A percentile compares a stretch with the other conserved stretches of the same genome.
These are phyloP conservation scores for Aspergillus avenaceus DNA, from an alignment of 495 filamentous ascomycete species.

Conservation along the genomic window DNA sequence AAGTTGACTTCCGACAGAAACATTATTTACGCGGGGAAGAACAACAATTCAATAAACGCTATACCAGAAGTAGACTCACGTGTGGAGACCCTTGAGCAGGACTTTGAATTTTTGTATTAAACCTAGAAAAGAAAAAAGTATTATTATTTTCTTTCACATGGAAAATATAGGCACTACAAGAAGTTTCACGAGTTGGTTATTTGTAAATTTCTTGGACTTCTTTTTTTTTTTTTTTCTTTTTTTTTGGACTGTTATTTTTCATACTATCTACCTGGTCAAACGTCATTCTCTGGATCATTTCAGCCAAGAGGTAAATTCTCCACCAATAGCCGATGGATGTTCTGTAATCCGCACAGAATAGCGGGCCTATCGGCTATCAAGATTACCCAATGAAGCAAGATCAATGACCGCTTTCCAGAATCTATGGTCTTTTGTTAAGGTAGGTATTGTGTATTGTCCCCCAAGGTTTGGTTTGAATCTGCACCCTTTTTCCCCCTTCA, in stretches of 20 bases:
- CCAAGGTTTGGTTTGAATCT: not conserved
- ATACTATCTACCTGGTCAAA: too few species aligned
- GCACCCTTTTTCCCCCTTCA: too few species aligned
- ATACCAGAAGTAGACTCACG: not conserved
- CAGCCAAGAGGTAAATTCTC: constrained; percentile 17
- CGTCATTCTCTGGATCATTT: too few species aligned
- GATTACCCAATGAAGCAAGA: constrained; percentile 23
- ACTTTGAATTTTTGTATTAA: too few species aligned
- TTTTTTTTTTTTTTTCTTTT: not conserved
- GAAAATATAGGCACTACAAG: too few species aligned
- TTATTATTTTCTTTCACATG: too few species aligned
- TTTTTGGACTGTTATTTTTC: too few species aligned
- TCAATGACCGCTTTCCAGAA: constrained; percentile 21
- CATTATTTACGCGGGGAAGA: not conserved
- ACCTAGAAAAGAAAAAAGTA: too few species aligned
- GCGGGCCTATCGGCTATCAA: constrained; percentile 26
- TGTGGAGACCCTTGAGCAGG: not conserved
- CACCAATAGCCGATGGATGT: constrained; percentile 24
- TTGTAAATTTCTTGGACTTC: not conserved
- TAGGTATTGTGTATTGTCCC: too few species aligned
- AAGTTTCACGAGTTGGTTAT: too few species aligned
- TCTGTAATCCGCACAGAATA: constrained; percentile 11
- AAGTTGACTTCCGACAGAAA: not conserved
- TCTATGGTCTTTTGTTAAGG: constrained; percentile 9
- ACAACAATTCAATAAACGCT: not conserved